Conservation (phyloP, 2,329 filamentous ascomycete genomes). For the Apiospora saccharicola region DNA sequence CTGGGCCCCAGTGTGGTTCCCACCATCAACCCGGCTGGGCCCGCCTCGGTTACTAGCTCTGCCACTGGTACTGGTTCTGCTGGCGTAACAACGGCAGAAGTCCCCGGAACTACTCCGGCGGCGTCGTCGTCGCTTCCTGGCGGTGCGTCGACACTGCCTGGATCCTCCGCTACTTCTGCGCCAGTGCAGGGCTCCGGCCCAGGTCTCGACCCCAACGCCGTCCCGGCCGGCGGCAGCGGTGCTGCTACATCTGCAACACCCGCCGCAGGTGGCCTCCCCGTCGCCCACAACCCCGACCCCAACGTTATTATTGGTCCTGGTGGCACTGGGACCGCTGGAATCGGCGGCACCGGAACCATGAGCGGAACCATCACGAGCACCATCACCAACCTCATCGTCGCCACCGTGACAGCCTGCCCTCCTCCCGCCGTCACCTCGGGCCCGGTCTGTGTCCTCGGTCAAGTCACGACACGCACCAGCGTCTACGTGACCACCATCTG, state of each 20-base stretch:
- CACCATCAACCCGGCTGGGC: slow-evolving; percentile 23
- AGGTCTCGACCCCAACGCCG: slow-evolving; percentile 11
- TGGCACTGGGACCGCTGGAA: neutral
- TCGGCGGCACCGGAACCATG: slow-evolving; percentile 23
- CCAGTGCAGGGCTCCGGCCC: neutral
- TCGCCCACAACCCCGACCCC: neutral
- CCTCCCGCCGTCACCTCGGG: neutral
- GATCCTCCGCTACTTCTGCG: neutral
- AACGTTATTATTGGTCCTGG: neutral
- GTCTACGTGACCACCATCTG: slow-evolving; percentile 37
- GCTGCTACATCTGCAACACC: neutral
- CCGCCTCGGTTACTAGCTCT: slow-evolving; percentile 8
- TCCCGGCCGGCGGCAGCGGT: slow-evolving; percentile 9
- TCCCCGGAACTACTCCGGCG: neutral
- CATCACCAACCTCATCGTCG: slow-evolving; percentile 34
- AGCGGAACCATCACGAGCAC: slow-evolving; percentile 34
- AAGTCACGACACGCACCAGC: slow-evolving; percentile 32
- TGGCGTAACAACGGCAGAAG: neutral
- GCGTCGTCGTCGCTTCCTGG: neutral
- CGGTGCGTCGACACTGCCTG: neutral
- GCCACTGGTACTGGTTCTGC: too few relatives aligned
- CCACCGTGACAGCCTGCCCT: slow-evolving; percentile 33
- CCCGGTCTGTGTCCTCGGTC: slow-evolving; percentile 27
- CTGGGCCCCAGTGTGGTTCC: neutral
- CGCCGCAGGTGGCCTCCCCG: neutral